Percentiles rank a stretch among this genome's conserved stretches.
Evolutionary conservation across 2,329 filamentous ascomycete species (phyloP).

Genomic region (Biscogniauxia marginata): DNA sequence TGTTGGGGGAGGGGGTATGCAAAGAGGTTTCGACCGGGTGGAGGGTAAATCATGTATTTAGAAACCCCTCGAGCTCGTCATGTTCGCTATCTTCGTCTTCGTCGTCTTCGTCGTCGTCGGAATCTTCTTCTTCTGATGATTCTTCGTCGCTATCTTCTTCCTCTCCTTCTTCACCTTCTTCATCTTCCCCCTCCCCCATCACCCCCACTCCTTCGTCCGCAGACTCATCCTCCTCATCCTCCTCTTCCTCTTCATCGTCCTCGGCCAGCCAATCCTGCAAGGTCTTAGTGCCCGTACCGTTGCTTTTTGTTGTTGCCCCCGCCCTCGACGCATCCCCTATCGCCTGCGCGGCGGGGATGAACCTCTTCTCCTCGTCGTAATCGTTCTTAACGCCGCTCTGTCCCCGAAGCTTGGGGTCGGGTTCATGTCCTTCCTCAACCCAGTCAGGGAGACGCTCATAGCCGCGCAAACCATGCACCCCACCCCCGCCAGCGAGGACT

Average conservation of each 20-base stretch:
- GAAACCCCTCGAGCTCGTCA: conserved; percentile 39
- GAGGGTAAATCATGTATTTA: conserved; percentile 33
- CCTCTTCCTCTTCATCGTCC: conserved; percentile 58
- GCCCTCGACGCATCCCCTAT: conserved; percentile 55
- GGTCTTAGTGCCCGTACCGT: conserved; percentile 64
- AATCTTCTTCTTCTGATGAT: conserved; percentile 45
- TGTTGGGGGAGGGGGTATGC: background rate
- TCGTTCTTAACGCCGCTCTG: conserved; percentile 32
- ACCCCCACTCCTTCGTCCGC: conserved; percentile 45
- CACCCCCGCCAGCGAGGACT: conserved; percentile 74
- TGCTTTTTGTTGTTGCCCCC: conserved; percentile 44
- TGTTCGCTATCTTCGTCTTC: conserved; percentile 44
- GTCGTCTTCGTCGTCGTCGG: conserved; percentile 43
- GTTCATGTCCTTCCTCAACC: conserved; percentile 78
- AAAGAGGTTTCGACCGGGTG: background rate
- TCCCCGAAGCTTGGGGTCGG: conserved; percentile 66
- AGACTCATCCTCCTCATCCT: conserved; percentile 49
- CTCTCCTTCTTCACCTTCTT: conserved; percentile 50
- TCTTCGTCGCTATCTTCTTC: conserved; percentile 47
- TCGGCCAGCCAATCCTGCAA: conserved; percentile 92
- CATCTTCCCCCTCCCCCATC: conserved; percentile 50
- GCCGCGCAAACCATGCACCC: conserved; percentile 70
- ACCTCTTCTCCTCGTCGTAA: conserved; percentile 41
- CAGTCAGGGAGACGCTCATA: conserved; percentile 81
- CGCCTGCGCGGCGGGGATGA: conserved; percentile 59